Evolutionary conservation across 2,329 filamentous ascomycete genomes (phyloP), one percentile per base, ranked within the genome.

Genomic region (Teratosphaeria zuluensis): DNA sequence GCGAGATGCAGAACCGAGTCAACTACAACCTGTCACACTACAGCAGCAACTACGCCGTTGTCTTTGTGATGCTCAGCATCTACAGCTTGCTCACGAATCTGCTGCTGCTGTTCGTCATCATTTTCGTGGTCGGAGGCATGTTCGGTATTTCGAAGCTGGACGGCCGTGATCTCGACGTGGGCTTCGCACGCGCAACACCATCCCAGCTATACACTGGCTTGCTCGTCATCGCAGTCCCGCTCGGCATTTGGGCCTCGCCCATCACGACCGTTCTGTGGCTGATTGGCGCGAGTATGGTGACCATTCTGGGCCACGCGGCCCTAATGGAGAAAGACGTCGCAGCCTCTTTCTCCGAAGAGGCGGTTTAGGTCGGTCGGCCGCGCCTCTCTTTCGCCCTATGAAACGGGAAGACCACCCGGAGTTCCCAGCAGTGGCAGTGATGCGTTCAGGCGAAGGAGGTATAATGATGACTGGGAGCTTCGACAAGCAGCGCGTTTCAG

Each of bases 341-440:
- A 86, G 92, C 95, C 91, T 92, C 92, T 96, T 97, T 97, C 96
- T 96, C 92, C 83, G 92, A 95, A 19, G 94, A 99, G 92, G 92
- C 94, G 92, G 94, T 99, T 89, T 99, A 97, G 86, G 84, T 51
- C 95, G 92, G 92, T 97, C 94, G 92, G 90, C 92, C 92, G 94
- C 94, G 88, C 54, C 28, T 92, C 82, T 77, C 78, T 79, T 81
- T 86, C 88, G 91, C 91, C 72, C 70, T 69, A 92, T 89, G 87
- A 81, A 84, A 92, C 89, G 92, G 92, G 92, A 96, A 96, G 92
- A 96, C 90, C 91, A 94, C 89, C 90, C 83, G 88, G 90, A 88
- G 69, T 68, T 68, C 65, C 56, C 66, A 64, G 61, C 75, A 72
- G 70, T 78, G 81, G 83, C 81, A 84, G 19, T 19, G 42, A n/a